These are phyloP conservation scores for Neopestalotiopsis rosae DNA, from an alignment of 2,329 filamentous ascomycete species.

Conservation along the genomic window DNA sequence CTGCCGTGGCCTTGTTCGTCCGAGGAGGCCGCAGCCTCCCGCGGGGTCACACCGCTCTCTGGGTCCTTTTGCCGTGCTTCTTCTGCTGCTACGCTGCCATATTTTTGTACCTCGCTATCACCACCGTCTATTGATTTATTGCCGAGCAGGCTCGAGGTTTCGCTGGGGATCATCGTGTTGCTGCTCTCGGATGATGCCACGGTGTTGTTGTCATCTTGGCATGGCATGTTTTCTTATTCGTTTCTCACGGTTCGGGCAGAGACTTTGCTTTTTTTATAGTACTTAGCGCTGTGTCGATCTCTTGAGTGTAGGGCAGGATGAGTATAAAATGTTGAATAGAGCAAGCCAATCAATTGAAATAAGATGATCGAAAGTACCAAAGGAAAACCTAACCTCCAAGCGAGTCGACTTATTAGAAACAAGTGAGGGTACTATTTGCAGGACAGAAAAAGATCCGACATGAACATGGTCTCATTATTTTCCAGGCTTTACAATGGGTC, in stretches of 20 bases:
- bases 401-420: too few species aligned
- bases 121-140: background rate
- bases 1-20: background rate
- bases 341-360: too few species aligned
- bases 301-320: too few species aligned
- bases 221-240: background rate
- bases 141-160: constrained; percentile 8
- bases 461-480: too few species aligned
- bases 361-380: too few species aligned
- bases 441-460: too few species aligned
- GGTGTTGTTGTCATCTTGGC: background rate
- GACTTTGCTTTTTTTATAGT: background rate
- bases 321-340: too few species aligned
- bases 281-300: background rate
- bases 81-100: background rate
- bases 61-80: background rate
- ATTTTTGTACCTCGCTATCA: constrained; percentile 5
- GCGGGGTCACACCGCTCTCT: background rate
- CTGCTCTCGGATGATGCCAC: background rate
- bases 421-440: too few species aligned
- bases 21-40: too few species aligned
- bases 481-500: too few species aligned
- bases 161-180: background rate
- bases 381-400: too few species aligned
- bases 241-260: too few species aligned